These are phyloP conservation scores for Fusarium protoensiforme DNA, from an alignment of 2,329 filamentous ascomycete species.

Conservation along the genomic window DNA sequence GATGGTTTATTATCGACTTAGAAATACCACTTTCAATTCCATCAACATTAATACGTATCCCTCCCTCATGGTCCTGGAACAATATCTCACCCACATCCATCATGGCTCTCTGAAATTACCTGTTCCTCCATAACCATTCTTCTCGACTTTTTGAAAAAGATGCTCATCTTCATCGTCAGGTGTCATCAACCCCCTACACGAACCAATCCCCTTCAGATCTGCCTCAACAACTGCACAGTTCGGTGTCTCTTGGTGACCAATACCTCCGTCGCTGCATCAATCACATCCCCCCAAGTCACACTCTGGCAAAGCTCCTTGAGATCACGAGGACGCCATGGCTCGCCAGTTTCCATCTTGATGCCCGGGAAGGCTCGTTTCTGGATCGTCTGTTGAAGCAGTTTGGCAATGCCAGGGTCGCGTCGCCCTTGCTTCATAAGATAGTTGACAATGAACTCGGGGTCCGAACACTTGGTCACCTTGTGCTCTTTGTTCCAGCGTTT, in stretches of 20 bases:
- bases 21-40: constrained; percentile 30
- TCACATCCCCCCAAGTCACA: constrained; percentile 50
- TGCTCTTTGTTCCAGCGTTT: constrained; percentile 53
- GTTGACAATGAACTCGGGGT: constrained; percentile 44
- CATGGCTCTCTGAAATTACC: background rate
- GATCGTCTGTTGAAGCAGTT: constrained; percentile 48
- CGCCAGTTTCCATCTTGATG: constrained; percentile 2
- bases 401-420: constrained; percentile 48
- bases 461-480: constrained; percentile 47
- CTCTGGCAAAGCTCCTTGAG: constrained; percentile 49
- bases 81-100: background rate
- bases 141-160: background rate
- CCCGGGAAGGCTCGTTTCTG: constrained; percentile 37
- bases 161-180: background rate
- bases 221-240: constrained; percentile 35
- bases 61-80: background rate
- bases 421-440: constrained; percentile 52
- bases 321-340: constrained; percentile 32
- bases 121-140: background rate
- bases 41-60: constrained; percentile 11
- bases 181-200: background rate
- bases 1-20: constrained; percentile 20
- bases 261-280: constrained; percentile 45
- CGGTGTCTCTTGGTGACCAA: constrained; percentile 41
- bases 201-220: background rate